phyloP scores from a whole-genome alignment of 306 rosid genomes.

The Argentina anserina region DNA sequence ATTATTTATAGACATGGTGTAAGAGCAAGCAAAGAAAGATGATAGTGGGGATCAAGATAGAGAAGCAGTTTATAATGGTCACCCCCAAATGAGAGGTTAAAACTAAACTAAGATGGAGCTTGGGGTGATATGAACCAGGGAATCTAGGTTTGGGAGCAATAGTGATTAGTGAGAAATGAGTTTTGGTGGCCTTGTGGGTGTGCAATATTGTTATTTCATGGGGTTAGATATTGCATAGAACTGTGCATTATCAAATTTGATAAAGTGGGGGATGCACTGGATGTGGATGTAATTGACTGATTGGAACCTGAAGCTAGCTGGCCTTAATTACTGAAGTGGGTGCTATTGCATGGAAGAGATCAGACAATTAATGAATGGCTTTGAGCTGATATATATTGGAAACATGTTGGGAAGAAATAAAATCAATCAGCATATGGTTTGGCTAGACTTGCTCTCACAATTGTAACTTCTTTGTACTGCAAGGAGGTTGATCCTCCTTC shows the following conservation, averaged over 20 bases:
- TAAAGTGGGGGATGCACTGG: neutral
- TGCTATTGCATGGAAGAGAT: too few relatives aligned
- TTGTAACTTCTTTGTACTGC: too few relatives aligned
- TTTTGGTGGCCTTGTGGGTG: neutral
- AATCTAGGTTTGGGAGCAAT: neutral
- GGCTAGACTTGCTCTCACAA: too few relatives aligned
- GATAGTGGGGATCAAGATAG: neutral
- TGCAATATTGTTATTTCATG: neutral
- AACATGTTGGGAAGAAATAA: too few relatives aligned
- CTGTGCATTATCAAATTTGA: neutral
- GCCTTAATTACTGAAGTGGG: too few relatives aligned
- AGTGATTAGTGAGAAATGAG: neutral
- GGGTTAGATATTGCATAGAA: neutral
- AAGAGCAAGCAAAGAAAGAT: neutral
- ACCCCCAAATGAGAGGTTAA: neutral
- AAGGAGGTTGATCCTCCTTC: too few relatives aligned
- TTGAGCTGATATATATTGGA: too few relatives aligned
- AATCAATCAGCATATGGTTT: too few relatives aligned
- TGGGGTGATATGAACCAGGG: neutral
- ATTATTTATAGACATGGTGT: neutral
- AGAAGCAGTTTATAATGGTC: neutral
- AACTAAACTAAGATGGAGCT: neutral
- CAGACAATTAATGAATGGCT: too few relatives aligned
- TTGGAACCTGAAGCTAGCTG: too few relatives aligned
- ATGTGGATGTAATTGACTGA: too few relatives aligned